Percentiles rank a stretch among this genome's conserved stretches.
phyloP scores from a whole-genome alignment of 768 basidiomycete genomes.

The Sarcomyxa edulis region DNA sequence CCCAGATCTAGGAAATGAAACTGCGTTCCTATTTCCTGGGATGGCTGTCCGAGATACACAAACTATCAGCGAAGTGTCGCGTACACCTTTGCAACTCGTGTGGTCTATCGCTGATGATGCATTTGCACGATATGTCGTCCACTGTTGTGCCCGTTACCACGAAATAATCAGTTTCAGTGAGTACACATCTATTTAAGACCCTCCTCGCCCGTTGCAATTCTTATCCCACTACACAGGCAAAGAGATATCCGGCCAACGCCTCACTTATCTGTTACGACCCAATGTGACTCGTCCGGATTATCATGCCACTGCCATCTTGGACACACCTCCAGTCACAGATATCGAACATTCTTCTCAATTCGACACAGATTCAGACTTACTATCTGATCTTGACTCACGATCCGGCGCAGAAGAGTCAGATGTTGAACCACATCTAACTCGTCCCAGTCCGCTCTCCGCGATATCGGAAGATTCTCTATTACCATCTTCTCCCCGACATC shows the following conservation, averaged over 20 bases:
- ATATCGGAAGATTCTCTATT: conserved; percentile 15
- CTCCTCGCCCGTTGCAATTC: background rate
- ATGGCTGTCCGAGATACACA: conserved; percentile 46
- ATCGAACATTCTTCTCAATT: conserved; percentile 48
- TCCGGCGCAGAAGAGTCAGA: conserved; percentile 26
- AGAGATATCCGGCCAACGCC: conserved; percentile 49
- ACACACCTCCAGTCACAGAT: conserved; percentile 74
- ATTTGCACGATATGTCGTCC: conserved; percentile 77
- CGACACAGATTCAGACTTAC: conserved; percentile 46
- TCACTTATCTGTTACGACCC: conserved; percentile 79
- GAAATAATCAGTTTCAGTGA: conserved; percentile 78
- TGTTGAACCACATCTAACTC: conserved; percentile 20
- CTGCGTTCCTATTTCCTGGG: conserved; percentile 25
- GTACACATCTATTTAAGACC: conserved; percentile 19
- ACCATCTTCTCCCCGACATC: conserved; percentile 1
- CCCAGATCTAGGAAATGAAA: conserved; percentile 34
- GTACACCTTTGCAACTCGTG: conserved; percentile 62
- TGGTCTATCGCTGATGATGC: conserved; percentile 71
- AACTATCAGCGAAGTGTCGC: conserved; percentile 57
- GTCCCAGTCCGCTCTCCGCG: conserved; percentile 16
- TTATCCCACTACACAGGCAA: conserved; percentile 46
- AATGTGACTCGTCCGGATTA: conserved; percentile 61
- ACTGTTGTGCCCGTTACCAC: conserved; percentile 78
- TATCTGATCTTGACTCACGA: conserved; percentile 37
- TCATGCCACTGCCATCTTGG: conserved; percentile 34